phyloP scores from a whole-genome alignment of 2,329 filamentous ascomycete genomes.

The Calonectria hawksworthii region DNA sequence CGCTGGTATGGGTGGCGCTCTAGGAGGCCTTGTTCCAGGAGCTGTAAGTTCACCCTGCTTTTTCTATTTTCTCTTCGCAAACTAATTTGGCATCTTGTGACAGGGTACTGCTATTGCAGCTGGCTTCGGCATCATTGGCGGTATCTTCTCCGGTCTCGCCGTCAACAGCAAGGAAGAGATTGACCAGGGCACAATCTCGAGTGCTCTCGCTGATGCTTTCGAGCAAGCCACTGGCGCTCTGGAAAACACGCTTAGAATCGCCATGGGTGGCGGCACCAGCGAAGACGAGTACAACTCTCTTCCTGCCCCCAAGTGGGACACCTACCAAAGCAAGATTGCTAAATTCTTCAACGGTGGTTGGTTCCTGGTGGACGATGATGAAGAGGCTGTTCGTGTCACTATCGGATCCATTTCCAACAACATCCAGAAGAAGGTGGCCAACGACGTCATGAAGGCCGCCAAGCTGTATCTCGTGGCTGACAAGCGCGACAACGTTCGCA shows the following conservation, averaged over 20 bases:
- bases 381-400: background rate
- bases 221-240: background rate
- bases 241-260: background rate
- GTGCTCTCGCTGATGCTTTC: background rate
- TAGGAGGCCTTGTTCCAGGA: background rate
- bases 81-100: background rate
- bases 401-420: conserved; percentile 18
- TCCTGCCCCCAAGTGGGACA: background rate
- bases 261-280: background rate
- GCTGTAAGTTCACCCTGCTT: background rate
- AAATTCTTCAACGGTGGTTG: conserved; percentile 4
- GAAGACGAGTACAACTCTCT: conserved; percentile 1
- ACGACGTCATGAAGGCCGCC: conserved; percentile 37
- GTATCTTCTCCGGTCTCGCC: background rate
- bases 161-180: background rate
- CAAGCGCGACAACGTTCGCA: conserved; percentile 14
- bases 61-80: background rate
- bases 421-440: conserved; percentile 37
- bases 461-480: conserved; percentile 30
- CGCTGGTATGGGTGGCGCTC: background rate
- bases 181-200: background rate
- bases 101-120: background rate
- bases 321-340: background rate
- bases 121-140: background rate
- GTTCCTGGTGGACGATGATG: conserved; percentile 20